Evolutionary conservation across 2,329 filamentous ascomycete species (phyloP).

Genomic region (Aureobasidium namibiae): DNA sequence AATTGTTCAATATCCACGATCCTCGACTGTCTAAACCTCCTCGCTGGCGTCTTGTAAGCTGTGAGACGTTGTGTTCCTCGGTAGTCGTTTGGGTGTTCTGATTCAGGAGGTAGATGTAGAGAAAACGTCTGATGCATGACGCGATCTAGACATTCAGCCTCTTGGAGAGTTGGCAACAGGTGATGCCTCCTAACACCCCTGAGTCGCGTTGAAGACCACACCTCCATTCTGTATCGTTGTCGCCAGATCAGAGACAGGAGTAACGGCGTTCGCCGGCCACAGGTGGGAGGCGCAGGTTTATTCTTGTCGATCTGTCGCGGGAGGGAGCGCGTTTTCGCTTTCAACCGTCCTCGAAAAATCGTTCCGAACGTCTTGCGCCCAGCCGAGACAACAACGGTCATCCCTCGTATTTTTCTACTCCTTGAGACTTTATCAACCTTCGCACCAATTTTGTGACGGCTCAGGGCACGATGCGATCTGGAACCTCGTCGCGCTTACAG

Average conservation of each 20-base stretch:
- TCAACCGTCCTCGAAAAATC: not conserved
- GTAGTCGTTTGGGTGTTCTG: not conserved
- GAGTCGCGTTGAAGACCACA: not conserved
- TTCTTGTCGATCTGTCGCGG: slow-evolving; percentile 1
- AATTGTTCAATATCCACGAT: not conserved
- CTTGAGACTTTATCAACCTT: not conserved
- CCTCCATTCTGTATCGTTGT: not conserved
- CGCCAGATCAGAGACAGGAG: not conserved
- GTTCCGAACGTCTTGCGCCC: not conserved
- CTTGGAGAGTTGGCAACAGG: not conserved
- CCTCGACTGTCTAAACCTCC: not conserved
- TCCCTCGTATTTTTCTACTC: not conserved
- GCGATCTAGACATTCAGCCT: not conserved
- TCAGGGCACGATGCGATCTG: not conserved
- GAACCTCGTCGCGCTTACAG: not conserved
- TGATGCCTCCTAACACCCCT: not conserved
- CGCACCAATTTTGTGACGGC: not conserved
- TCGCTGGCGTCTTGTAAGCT: not conserved
- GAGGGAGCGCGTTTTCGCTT: not conserved
- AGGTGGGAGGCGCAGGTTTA: not conserved
- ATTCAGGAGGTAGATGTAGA: not conserved
- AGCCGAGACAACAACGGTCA: slow-evolving; percentile 2
- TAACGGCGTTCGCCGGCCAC: not conserved
- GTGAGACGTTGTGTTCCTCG: not conserved
- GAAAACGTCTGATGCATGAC: not conserved